Percentiles rank a stretch among this genome's conserved stretches.
phyloP scores from a whole-genome alignment of 2,329 filamentous ascomycete genomes.

The Drechslera avenae region DNA sequence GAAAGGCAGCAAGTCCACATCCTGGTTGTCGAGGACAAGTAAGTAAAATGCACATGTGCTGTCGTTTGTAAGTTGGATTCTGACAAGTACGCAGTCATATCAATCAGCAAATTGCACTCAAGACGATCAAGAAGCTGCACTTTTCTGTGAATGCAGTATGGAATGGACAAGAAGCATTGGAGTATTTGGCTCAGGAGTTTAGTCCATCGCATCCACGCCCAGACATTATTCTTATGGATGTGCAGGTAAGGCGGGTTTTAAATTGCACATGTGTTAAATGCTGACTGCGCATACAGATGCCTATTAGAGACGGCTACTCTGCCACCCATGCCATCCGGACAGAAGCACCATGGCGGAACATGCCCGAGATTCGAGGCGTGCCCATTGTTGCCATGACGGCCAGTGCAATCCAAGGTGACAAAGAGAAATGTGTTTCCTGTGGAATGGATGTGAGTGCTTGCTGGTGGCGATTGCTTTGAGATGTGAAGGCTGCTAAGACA shows the following conservation, averaged over 20 bases:
- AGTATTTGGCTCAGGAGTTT: conserved; percentile 66
- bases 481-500: conserved; percentile 25
- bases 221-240: conserved; percentile 79
- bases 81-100: conserved; percentile 51
- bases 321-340: conserved; percentile 76
- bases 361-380: conserved; percentile 62
- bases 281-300: conserved; percentile 13
- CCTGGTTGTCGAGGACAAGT: conserved; percentile 84
- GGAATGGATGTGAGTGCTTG: conserved; percentile 67
- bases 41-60: conserved; percentile 42
- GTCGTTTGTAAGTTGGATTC: conserved; percentile 1
- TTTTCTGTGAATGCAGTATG: conserved; percentile 73
- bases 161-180: conserved; percentile 79
- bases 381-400: conserved; percentile 85
- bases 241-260: conserved; percentile 64
- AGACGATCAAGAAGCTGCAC: conserved; percentile 74
- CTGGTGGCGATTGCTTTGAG: conserved; percentile 6
- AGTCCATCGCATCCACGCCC: conserved; percentile 61
- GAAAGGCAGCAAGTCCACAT: conserved; percentile 70
- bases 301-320: conserved; percentile 75
- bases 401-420: conserved; percentile 76
- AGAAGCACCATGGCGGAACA: conserved; percentile 66
- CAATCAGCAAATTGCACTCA: conserved; percentile 77
- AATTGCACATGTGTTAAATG: neutral
- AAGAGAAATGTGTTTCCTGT: conserved; percentile 71